A percentile compares a stretch with the other conserved stretches of the same genome.
phyloP scores from a whole-genome alignment of 164 flowering plant species.

The Stephania cephalantha region DNA sequence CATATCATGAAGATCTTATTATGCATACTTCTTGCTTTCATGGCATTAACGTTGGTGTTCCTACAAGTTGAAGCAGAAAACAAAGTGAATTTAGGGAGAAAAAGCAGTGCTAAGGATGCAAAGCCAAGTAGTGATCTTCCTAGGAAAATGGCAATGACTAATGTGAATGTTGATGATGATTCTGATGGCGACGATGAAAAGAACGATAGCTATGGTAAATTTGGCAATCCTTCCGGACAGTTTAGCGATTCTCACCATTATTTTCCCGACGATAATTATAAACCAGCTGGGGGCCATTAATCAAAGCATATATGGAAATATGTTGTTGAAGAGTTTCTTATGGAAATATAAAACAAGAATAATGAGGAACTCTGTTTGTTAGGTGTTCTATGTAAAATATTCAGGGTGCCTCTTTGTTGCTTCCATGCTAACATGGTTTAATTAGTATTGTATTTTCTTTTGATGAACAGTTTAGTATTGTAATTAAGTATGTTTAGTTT shows the following conservation, averaged over 20 bases:
- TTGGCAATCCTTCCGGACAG: background rate
- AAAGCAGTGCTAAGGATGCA: background rate
- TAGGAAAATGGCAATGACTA: background rate
- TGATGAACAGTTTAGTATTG: background rate
- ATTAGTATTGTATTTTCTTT: background rate
- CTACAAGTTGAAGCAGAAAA: background rate
- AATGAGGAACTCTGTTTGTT: constrained; percentile 2
- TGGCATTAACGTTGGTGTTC: background rate
- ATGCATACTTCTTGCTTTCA: constrained; percentile 1
- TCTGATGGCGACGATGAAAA: background rate
- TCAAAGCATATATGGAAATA: background rate
- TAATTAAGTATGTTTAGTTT: background rate
- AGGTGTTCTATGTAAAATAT: background rate
- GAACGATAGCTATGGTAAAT: background rate
- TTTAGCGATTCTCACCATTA: background rate
- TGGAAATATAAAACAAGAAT: background rate
- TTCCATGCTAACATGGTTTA: background rate
- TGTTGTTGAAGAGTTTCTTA: background rate
- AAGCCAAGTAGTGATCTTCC: background rate
- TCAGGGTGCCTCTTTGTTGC: background rate
- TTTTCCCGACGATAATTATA: background rate
- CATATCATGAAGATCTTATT: constrained; percentile 1
- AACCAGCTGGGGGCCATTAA: background rate
- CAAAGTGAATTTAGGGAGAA: background rate
- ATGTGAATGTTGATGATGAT: background rate